Percentiles rank a stretch among this genome's conserved stretches.
These are phyloP conservation scores for Salix arbutifolia DNA, from an alignment of 345 rosid species.

Conservation along the genomic window DNA sequence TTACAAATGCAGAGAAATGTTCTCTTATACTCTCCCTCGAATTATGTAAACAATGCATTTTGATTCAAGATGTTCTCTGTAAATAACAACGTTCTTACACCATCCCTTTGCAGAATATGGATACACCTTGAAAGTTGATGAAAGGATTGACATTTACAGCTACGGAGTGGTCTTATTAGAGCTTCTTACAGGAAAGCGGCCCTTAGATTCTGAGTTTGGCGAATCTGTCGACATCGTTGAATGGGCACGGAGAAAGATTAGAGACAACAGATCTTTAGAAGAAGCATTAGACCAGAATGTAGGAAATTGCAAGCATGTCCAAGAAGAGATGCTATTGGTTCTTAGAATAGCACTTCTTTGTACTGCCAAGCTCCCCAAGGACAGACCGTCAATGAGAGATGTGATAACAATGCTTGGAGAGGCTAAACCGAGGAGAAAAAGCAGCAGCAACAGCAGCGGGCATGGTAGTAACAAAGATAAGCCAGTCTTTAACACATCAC, in stretches of 20 bases:
- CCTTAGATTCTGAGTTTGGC: conserved; percentile 65
- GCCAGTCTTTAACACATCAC: conserved; percentile 61
- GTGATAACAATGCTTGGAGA: conserved; percentile 88
- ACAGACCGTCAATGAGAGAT: conserved; percentile 89
- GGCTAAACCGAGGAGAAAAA: conserved; percentile 89
- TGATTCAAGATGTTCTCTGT: not conserved
- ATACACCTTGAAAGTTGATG: conserved; percentile 86
- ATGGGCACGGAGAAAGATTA: conserved; percentile 66
- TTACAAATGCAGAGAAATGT: not conserved
- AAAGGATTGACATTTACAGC: conserved; percentile 88
- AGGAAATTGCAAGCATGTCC: conserved; percentile 80
- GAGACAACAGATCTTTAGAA: conserved; percentile 59
- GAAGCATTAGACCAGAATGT: conserved; percentile 59
- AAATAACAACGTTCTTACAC: not conserved
- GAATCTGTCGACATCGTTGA: conserved; percentile 64
- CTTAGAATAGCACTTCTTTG: conserved; percentile 79
- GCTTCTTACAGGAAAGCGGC: conserved; percentile 66
- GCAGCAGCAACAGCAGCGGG: conserved; percentile 41
- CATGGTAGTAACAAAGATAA: conserved; percentile 38
- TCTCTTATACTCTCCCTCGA: too few relatives aligned
- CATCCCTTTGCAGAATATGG: conserved; percentile 62
- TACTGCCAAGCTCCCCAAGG: conserved; percentile 81
- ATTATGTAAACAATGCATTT: not conserved
- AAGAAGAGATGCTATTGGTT: conserved; percentile 91
- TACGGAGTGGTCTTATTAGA: conserved; percentile 83